Percentiles rank a stretch among this genome's conserved stretches.
These are phyloP conservation scores for Eustoma russellianum DNA, from an alignment of 257 asterid genomes.

Conservation along the genomic window DNA sequence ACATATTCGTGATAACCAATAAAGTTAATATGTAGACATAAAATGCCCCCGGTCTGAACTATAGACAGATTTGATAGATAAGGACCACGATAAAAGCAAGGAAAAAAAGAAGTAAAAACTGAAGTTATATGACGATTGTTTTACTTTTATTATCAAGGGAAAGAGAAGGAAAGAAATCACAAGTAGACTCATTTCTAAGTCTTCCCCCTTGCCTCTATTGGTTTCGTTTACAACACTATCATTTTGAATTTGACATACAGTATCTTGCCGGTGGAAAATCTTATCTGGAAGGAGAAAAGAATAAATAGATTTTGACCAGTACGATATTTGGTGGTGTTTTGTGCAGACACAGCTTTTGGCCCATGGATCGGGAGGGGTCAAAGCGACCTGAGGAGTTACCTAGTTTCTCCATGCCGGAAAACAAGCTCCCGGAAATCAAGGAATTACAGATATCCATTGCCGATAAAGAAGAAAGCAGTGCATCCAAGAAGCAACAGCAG, in stretches of 20 bases:
- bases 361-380: slow-evolving; percentile 59
- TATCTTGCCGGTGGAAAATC: neutral
- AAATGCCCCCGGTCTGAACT: too few species aligned
- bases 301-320: neutral
- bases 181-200: neutral
- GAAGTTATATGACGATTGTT: too few species aligned
- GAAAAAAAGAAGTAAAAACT: too few species aligned
- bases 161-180: neutral
- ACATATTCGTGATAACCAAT: too few species aligned
- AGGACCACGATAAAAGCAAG: too few species aligned
- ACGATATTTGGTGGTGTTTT: neutral
- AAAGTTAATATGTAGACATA: too few species aligned
- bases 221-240: neutral
- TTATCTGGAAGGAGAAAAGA: neutral
- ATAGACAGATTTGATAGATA: too few species aligned
- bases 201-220: neutral
- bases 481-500: slow-evolving; percentile 22
- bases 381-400: slow-evolving; percentile 24
- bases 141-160: too few species aligned
- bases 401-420: slow-evolving; percentile 20
- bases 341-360: neutral
- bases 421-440: slow-evolving; percentile 25
- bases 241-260: too few species aligned
- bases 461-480: slow-evolving; percentile 35
- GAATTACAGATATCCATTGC: slow-evolving; percentile 34